phyloP scores from a whole-genome alignment of 495 filamentous ascomycete genomes.

The Pyronema omphalodes region DNA sequence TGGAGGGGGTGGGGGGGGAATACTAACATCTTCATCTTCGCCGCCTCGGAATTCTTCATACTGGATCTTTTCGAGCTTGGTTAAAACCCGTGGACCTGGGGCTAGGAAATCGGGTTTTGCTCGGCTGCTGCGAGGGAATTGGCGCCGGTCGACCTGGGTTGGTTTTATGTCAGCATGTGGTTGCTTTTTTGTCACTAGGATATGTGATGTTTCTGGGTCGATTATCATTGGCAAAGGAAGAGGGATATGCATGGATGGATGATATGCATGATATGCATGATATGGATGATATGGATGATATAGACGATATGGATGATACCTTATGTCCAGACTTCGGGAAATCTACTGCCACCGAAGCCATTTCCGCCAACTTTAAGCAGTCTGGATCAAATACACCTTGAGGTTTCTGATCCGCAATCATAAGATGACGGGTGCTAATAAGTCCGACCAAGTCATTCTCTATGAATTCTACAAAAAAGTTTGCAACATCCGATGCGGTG shows the following conservation, averaged over 20 bases:
- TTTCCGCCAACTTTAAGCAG: slow-evolving; percentile 44
- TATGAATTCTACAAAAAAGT: slow-evolving; percentile 72
- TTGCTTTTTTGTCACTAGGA: no score
- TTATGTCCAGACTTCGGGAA: slow-evolving; percentile 63
- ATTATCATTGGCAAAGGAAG: no score
- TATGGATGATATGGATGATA: no score
- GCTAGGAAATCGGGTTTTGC: slow-evolving; percentile 48
- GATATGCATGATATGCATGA: no score
- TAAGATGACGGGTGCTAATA: slow-evolving; percentile 48
- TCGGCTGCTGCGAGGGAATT: slow-evolving; percentile 28
- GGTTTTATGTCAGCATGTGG: no score
- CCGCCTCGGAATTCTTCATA: slow-evolving; percentile 26
- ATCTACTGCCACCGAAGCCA: slow-evolving; percentile 65
- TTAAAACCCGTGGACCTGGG: slow-evolving; percentile 39
- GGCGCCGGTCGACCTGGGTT: slow-evolving; percentile 27
- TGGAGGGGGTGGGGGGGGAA: slow-evolving; percentile 11
- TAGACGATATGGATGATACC: slow-evolving; percentile 27
- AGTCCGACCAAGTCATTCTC: slow-evolving; percentile 51
- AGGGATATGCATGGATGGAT: no score
- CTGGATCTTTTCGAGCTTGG: slow-evolving; percentile 28
- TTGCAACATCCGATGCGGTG: slow-evolving; percentile 40
- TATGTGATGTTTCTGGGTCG: no score
- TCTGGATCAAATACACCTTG: slow-evolving; percentile 37
- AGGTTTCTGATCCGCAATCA: slow-evolving; percentile 43
- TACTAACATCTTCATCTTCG: slow-evolving; percentile 36